phyloP scores from a whole-genome alignment of 2,329 filamentous ascomycete species.

The Venturia aucupariae region DNA sequence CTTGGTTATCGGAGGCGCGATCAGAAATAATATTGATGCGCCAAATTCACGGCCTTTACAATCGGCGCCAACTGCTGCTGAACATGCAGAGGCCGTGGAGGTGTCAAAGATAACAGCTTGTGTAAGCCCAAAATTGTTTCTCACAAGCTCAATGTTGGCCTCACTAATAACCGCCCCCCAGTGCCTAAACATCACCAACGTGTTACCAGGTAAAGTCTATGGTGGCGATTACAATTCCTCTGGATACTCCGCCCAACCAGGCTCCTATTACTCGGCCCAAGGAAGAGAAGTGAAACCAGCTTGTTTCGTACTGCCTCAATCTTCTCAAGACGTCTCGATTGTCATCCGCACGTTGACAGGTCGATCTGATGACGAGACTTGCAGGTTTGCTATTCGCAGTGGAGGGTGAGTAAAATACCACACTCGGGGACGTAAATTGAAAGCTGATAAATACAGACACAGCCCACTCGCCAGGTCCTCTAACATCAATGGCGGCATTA shows the following conservation, averaged over 20 bases:
- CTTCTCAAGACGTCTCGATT: conserved; percentile 6
- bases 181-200: not conserved
- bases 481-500: conserved; percentile 14
- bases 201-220: not conserved
- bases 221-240: not conserved
- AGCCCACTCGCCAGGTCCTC: not conserved
- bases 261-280: not conserved
- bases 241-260: not conserved
- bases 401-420: conserved; percentile 15
- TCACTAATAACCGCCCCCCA: not conserved
- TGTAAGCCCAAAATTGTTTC: not conserved
- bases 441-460: not conserved
- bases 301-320: conserved; percentile 8
- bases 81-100: not conserved
- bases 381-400: conserved; percentile 20
- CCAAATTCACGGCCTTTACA: not conserved
- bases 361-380: conserved; percentile 4
- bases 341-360: conserved; percentile 15
- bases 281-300: conserved; percentile 6
- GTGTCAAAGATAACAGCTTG: not conserved
- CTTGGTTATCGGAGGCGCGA: not conserved
- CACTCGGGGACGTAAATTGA: not conserved
- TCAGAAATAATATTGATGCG: not conserved
- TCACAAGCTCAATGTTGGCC: not conserved
- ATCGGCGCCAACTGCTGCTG: not conserved